These are phyloP conservation scores for Glutinoglossum americanum DNA, from an alignment of 495 filamentous ascomycete genomes.

Conservation along the genomic window DNA sequence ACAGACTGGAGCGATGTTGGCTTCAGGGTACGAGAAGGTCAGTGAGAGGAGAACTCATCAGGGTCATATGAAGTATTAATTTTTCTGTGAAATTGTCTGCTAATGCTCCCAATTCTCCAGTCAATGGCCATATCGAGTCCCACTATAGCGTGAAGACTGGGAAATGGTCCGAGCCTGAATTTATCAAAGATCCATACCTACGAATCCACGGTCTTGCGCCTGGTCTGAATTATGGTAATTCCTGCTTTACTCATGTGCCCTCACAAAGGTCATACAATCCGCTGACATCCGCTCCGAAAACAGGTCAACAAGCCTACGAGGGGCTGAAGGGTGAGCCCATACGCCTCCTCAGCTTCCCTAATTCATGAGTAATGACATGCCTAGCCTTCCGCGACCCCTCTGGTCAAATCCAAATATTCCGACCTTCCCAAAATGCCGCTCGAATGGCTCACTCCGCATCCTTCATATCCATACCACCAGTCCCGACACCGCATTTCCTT, in stretches of 20 bases:
- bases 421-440: conserved; percentile 55
- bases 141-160: conserved; percentile 47
- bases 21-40: conserved; percentile 5
- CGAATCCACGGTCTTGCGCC: conserved; percentile 78
- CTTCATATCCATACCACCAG: conserved; percentile 57
- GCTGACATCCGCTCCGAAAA: neutral
- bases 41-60: neutral
- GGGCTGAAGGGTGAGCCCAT: conserved; percentile 39
- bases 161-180: conserved; percentile 50
- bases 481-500: conserved; percentile 52
- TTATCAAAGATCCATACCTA: conserved; percentile 58
- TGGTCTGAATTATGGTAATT: conserved; percentile 56
- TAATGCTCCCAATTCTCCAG: conserved; percentile 19
- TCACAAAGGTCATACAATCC: neutral
- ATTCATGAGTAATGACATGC: too few relatives aligned
- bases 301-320: conserved; percentile 71
- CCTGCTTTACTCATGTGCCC: neutral
- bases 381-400: conserved; percentile 53
- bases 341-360: neutral
- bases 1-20: conserved; percentile 7
- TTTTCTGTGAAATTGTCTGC: neutral
- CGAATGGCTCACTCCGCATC: conserved; percentile 58
- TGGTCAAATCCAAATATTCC: conserved; percentile 51
- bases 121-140: conserved; percentile 59
- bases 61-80: neutral